phyloP scores from a whole-genome alignment of 2,329 filamentous ascomycete species.

The Dichotomopilus funicola region DNA sequence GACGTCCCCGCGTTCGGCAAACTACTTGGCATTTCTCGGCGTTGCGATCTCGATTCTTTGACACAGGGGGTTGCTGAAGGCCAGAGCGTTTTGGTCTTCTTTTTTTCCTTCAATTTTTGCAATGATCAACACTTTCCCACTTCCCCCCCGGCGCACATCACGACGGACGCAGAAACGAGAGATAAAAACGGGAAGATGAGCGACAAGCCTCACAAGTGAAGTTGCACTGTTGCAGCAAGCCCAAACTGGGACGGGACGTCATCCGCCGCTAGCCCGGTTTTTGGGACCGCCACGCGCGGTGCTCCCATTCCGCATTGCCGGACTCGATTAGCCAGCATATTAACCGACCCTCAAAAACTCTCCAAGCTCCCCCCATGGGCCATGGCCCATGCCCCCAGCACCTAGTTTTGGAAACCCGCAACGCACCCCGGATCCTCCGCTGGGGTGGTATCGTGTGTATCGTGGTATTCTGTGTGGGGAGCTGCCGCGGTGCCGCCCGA shows the following conservation, averaged over 20 bases:
- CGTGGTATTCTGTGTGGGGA: conserved; percentile 7
- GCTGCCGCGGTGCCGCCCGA: background rate
- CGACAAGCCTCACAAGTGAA: no score
- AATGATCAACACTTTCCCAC: no score
- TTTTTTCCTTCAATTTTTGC: no score
- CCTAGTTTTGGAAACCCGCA: conserved; percentile 16
- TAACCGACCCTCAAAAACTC: conserved; percentile 14
- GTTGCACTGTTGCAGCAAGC: background rate
- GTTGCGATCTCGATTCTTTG: no score
- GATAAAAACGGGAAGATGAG: no score
- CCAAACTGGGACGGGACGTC: conserved; percentile 16
- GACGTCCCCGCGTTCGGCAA: background rate
- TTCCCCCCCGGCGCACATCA: no score
- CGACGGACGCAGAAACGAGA: no score
- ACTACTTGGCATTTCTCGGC: background rate
- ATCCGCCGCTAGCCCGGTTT: conserved; percentile 18
- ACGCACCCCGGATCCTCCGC: conserved; percentile 11
- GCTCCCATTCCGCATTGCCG: conserved; percentile 18
- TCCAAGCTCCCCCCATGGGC: conserved; percentile 3
- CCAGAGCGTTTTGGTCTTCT: no score
- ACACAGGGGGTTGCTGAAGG: no score
- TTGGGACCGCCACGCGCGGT: conserved; percentile 13
- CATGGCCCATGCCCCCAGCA: conserved; percentile 5
- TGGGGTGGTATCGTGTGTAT: conserved; percentile 11
- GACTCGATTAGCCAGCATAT: conserved; percentile 18